Percentiles rank a stretch among this genome's conserved stretches.
phyloP scores from a whole-genome alignment of 768 basidiomycete species.

The Tricholoma sp. region DNA sequence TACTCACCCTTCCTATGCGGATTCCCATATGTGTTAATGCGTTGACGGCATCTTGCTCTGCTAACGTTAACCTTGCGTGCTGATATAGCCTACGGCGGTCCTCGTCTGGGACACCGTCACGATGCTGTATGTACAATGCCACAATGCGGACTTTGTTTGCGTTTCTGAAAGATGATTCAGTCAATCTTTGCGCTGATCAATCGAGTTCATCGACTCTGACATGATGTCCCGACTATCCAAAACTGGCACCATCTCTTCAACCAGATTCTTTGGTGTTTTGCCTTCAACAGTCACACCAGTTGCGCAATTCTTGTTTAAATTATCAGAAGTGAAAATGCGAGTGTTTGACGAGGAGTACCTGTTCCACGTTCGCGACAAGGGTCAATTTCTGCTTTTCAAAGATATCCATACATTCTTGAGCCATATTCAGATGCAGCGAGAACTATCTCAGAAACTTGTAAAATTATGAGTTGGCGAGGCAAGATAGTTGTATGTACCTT shows the following conservation, averaged over 20 bases:
- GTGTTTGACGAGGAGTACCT: constrained; percentile 38
- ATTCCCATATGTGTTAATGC: constrained; percentile 78
- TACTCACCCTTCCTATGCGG: constrained; percentile 73
- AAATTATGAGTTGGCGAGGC: not conserved
- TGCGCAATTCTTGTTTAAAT: constrained; percentile 71
- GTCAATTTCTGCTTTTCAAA: constrained; percentile 88
- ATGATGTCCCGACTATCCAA: constrained; percentile 82
- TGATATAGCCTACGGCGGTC: constrained; percentile 93
- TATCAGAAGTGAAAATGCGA: not conserved
- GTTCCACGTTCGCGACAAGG: constrained; percentile 83
- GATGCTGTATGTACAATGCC: constrained; percentile 88
- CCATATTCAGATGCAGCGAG: constrained; percentile 95
- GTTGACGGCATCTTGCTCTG: constrained; percentile 93
- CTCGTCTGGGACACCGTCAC: constrained; percentile 98
- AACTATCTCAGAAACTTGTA: constrained; percentile 50
- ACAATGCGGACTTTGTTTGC: constrained; percentile 94
- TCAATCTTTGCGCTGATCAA: not conserved
- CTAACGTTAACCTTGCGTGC: constrained; percentile 80
- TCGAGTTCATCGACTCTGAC: constrained; percentile 37
- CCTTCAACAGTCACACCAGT: constrained; percentile 90
- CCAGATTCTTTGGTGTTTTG: constrained; percentile 88
- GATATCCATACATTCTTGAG: constrained; percentile 92
- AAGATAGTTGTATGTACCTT: constrained; percentile 45
- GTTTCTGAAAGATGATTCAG: constrained; percentile 44
- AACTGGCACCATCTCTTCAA: constrained; percentile 98